Evolutionary conservation across 1,139 yeast genomes (phyloP).

Genomic region (Candida tropicalis): DNA sequence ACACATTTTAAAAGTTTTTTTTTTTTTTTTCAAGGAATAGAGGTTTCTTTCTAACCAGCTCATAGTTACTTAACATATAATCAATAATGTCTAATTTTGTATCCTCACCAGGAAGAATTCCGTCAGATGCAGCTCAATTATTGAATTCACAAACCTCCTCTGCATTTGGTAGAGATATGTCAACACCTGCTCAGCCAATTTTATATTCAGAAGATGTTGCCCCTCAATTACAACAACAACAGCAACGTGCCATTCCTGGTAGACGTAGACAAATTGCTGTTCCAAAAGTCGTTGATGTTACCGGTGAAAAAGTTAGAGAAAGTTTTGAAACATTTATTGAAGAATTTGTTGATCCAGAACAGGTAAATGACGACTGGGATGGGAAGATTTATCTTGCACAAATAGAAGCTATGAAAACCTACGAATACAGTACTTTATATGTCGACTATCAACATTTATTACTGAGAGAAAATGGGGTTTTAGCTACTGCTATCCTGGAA

Average conservation of each 20-base stretch:
- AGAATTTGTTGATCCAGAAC: constrained; percentile 52
- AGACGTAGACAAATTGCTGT: constrained; percentile 64
- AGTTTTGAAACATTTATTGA: constrained; percentile 85
- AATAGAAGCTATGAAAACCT: constrained; percentile 76
- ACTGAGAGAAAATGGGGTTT: constrained; percentile 78
- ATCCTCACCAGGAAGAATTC: constrained; percentile 49
- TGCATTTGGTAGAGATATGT: constrained; percentile 39
- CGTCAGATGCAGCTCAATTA: constrained; percentile 49
- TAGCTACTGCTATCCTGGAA: constrained; percentile 86
- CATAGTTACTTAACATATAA: neutral
- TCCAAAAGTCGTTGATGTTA: constrained; percentile 85
- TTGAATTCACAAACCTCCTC: constrained; percentile 49
- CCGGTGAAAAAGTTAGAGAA: constrained; percentile 93
- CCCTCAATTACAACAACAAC: constrained; percentile 15
- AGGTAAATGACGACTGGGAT: constrained; percentile 41
- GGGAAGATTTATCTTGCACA: constrained; percentile 77
- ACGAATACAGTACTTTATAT: constrained; percentile 77
- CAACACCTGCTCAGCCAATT: constrained; percentile 18
- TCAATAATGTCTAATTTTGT: constrained; percentile 44
- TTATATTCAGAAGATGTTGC: constrained; percentile 15
- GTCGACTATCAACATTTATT: constrained; percentile 83
- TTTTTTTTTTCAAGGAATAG: neutral
- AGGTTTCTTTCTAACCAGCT: neutral
- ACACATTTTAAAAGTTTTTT: constrained; percentile 1
- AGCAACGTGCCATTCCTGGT: constrained; percentile 29